phyloP scores from a whole-genome alignment of 139 green algal genomes.

The Yamagishiella unicocca region DNA sequence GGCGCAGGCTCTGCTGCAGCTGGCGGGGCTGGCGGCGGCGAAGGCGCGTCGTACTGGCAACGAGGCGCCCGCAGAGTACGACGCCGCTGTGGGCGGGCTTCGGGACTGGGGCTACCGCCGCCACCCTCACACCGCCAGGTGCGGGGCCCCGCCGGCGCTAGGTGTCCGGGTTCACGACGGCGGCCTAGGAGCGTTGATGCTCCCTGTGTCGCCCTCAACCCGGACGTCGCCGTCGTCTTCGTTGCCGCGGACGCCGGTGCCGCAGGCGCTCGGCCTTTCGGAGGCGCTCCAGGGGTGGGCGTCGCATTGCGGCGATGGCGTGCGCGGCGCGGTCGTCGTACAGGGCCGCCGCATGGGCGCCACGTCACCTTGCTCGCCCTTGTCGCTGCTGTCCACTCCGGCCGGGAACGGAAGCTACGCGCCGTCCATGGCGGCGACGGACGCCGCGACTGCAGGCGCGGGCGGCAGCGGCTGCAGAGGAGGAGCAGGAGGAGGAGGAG shows the following conservation, averaged over 20 bases:
- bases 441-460: too few species aligned
- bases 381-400: neutral
- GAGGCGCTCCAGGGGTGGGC: slow-evolving; percentile 1
- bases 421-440: neutral
- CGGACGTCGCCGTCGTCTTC: neutral
- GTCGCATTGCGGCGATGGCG: neutral
- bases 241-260: neutral
- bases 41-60: neutral
- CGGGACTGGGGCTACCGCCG: neutral
- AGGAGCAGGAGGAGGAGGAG: neutral
- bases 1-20: neutral
- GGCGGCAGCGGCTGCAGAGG: neutral
- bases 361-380: neutral
- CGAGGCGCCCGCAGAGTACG: slow-evolving; percentile 6
- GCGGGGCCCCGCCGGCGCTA: too few species aligned
- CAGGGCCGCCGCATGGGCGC: slow-evolving; percentile 3
- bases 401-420: neutral
- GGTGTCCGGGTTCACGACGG: too few species aligned
- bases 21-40: neutral
- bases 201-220: too few species aligned
- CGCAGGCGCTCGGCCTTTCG: neutral
- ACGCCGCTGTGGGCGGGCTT: neutral
- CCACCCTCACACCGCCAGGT: neutral
- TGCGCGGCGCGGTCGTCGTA: neutral
- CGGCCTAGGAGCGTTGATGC: too few species aligned